Evolutionary conservation across 1,139 yeast species (phyloP).

Genomic region (Lodderomyces jiufengensis): DNA sequence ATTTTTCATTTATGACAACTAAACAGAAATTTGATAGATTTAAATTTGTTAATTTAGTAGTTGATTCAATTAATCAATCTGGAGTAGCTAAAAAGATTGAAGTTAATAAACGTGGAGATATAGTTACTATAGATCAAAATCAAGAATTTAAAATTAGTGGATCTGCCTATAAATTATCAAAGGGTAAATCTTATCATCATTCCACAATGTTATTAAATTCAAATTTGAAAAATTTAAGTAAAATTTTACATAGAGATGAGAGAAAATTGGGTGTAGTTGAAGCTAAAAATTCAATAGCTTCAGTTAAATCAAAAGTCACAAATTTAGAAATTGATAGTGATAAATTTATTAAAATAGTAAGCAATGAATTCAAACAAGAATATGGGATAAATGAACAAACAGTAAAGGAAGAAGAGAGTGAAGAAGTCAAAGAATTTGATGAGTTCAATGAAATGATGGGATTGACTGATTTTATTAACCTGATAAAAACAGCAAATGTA

Average conservation of each 20-base stretch:
- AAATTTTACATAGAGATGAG: slow-evolving; percentile 50
- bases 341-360: slow-evolving; percentile 47
- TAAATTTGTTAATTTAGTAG: slow-evolving; percentile 54
- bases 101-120: slow-evolving; percentile 75
- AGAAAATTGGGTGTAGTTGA: slow-evolving; percentile 44
- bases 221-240: slow-evolving; percentile 52
- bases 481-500: slow-evolving; percentile 11
- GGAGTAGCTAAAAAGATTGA: slow-evolving; percentile 26
- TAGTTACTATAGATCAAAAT: slow-evolving; percentile 55
- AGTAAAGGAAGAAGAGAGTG: slow-evolving; percentile 21
- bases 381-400: slow-evolving; percentile 22
- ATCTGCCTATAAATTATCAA: slow-evolving; percentile 82
- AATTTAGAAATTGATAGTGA: slow-evolving; percentile 52
- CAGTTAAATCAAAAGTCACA: slow-evolving; percentile 74
- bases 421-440: slow-evolving; percentile 12
- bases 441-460: slow-evolving; percentile 33
- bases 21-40: slow-evolving; percentile 65
- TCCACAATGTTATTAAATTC: slow-evolving; percentile 89
- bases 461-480: slow-evolving; percentile 27
- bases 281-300: slow-evolving; percentile 62
- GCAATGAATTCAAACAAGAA: slow-evolving; percentile 38
- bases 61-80: slow-evolving; percentile 43
- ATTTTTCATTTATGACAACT: slow-evolving; percentile 77
- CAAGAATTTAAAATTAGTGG: slow-evolving; percentile 68
- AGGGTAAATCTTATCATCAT: slow-evolving; percentile 87